phyloP scores from a whole-genome alignment of 2,329 filamentous ascomycete species.

The Lachnum nothofagi region DNA sequence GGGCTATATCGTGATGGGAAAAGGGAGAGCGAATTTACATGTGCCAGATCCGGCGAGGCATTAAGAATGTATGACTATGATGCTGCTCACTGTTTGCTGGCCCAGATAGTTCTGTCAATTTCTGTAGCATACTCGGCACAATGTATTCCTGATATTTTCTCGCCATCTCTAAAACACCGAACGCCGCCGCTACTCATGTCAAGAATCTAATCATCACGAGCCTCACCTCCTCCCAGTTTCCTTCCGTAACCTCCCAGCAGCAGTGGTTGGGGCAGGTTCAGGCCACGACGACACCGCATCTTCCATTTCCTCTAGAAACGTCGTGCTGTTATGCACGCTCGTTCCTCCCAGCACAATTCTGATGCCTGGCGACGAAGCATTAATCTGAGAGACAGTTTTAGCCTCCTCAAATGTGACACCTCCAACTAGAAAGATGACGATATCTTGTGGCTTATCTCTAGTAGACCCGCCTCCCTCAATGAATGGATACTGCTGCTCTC shows the following conservation, averaged over 20 bases:
- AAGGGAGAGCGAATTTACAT: no score
- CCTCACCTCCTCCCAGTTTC: conserved; percentile 31
- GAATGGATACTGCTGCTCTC: conserved; percentile 86
- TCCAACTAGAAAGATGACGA: conserved; percentile 90
- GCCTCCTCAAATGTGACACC: conserved; percentile 95
- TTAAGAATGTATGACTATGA: no score
- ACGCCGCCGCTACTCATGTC: conserved; percentile 4
- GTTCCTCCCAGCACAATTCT: conserved; percentile 87
- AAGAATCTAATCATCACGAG: neutral
- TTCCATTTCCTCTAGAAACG: conserved; percentile 86
- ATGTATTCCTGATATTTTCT: neutral
- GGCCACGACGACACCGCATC: conserved; percentile 86
- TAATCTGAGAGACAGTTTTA: conserved; percentile 91
- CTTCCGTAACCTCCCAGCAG: conserved; percentile 31
- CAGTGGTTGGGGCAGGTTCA: conserved; percentile 44
- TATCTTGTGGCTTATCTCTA: conserved; percentile 92
- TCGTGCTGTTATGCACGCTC: conserved; percentile 77
- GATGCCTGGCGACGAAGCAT: conserved; percentile 82
- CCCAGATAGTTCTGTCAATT: no score
- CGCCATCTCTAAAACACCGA: conserved; percentile 1
- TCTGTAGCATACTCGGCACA: neutral
- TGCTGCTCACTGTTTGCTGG: no score
- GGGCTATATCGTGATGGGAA: no score
- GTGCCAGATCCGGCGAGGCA: no score
- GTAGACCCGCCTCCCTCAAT: conserved; percentile 82